These are phyloP conservation scores for Taxillus chinensis DNA, from an alignment of 164 flowering plant species.

Conservation along the genomic window DNA sequence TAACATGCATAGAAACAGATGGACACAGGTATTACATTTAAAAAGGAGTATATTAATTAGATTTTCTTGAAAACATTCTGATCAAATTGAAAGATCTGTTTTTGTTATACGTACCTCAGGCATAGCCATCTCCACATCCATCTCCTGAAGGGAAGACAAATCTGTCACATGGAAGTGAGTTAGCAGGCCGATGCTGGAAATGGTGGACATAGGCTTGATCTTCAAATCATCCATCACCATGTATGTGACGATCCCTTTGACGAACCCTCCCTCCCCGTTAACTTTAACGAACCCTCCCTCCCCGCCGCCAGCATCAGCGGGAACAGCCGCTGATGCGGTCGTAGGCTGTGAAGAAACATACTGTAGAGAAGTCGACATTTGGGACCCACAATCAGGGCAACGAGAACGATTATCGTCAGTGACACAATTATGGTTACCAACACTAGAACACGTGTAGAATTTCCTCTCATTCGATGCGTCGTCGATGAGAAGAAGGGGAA, in stretches of 20 bases:
- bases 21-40: too few species aligned
- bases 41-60: too few species aligned
- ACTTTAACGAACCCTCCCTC: neutral
- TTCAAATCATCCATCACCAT: constrained; percentile 3
- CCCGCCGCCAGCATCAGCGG: neutral
- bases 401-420: neutral
- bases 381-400: neutral
- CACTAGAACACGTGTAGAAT: neutral
- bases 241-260: neutral
- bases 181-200: too few species aligned
- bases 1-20: constrained; percentile 7
- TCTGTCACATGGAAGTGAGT: neutral
- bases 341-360: neutral
- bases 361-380: neutral
- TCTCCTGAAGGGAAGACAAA: too few species aligned
- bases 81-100: too few species aligned
- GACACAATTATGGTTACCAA: neutral
- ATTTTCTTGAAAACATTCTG: too few species aligned
- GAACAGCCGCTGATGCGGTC: neutral
- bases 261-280: constrained; percentile 4
- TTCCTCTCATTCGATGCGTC: neutral
- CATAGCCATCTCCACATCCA: too few species aligned
- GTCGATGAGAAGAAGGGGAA: neutral
- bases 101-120: too few species aligned
- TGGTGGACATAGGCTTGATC: too few species aligned